phyloP scores from a whole-genome alignment of 2,329 filamentous ascomycete genomes.

The Colletotrichum lindemuthianum region DNA sequence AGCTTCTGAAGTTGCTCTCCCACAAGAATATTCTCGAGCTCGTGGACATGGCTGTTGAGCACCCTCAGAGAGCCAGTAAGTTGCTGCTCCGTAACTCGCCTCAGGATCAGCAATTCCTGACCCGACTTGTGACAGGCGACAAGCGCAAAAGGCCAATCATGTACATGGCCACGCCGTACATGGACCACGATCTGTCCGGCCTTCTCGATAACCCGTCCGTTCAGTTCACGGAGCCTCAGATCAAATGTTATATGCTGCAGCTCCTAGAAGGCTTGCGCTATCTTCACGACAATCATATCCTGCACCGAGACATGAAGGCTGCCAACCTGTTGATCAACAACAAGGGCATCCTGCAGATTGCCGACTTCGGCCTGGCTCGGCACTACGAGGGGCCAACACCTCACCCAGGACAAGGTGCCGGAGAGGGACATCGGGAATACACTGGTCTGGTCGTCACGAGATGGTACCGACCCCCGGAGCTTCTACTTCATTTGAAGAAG shows the following conservation, averaged over 20 bases:
- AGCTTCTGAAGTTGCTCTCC: slow-evolving; percentile 93
- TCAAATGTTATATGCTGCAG: slow-evolving; percentile 98
- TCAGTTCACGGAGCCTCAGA: slow-evolving; percentile 85
- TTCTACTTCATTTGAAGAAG: slow-evolving; percentile 84
- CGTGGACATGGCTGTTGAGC: slow-evolving; percentile 96
- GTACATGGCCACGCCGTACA: slow-evolving; percentile 99
- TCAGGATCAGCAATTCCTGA: slow-evolving; percentile 36
- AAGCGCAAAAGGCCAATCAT: slow-evolving; percentile 86
- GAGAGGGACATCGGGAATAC: slow-evolving; percentile 88
- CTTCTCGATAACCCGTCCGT: slow-evolving; percentile 95
- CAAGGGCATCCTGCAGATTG: slow-evolving; percentile 91
- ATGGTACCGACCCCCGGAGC: slow-evolving; percentile 96
- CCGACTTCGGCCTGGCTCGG: slow-evolving; percentile 93
- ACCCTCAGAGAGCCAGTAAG: slow-evolving; percentile 69
- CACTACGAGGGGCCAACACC: slow-evolving; percentile 91
- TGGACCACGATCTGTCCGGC: slow-evolving; percentile 98
- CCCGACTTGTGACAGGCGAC: slow-evolving; percentile 63
- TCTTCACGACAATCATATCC: slow-evolving; percentile 87
- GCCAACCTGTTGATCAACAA: slow-evolving; percentile 98
- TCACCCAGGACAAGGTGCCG: slow-evolving; percentile 79
- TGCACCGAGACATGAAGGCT: slow-evolving; percentile 99
- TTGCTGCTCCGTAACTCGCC: slow-evolving; percentile 38
- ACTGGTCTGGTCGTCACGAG: slow-evolving; percentile 96
- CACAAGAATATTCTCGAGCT: slow-evolving; percentile 88
- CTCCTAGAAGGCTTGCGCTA: slow-evolving; percentile 90